phyloP scores from a whole-genome alignment of 1,284 basidiomycete genomes.

The Ustilago crameri region DNA sequence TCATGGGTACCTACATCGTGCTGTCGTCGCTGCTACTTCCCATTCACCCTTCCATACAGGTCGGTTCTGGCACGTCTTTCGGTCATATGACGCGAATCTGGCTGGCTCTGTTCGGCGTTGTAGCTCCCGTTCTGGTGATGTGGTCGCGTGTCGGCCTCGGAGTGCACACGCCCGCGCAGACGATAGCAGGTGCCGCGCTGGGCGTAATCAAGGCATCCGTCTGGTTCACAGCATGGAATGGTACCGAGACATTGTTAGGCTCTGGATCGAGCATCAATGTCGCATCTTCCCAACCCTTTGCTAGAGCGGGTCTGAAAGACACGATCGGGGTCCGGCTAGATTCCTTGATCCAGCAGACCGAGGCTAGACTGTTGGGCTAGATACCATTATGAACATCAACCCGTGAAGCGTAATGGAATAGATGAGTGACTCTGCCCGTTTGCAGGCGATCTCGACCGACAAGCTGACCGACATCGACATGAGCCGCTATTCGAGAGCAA shows the following conservation, averaged over 20 bases:
- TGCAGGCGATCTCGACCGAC: not conserved
- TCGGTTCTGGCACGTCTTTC: constrained; percentile 6
- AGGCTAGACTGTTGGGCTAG: constrained; percentile 6
- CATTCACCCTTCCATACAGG: constrained; percentile 31
- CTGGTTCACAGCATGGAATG: constrained; percentile 49
- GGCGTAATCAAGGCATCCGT: constrained; percentile 39
- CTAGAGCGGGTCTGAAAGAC: constrained; percentile 15
- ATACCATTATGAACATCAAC: not conserved
- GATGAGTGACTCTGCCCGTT: not conserved
- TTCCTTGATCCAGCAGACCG: constrained; percentile 18
- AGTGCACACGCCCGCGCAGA: constrained; percentile 46
- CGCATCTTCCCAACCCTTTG: constrained; percentile 1
- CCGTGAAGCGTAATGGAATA: not conserved
- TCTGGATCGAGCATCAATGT: not conserved
- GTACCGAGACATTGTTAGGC: constrained; percentile 15
- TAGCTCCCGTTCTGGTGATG: constrained; percentile 42
- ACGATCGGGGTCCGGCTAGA: constrained; percentile 20
- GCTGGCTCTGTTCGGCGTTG: constrained; percentile 29
- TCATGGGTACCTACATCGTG: constrained; percentile 52
- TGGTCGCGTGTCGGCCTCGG: constrained; percentile 52
- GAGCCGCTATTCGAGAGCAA: too few species aligned
- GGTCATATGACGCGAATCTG: constrained; percentile 29
- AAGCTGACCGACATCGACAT: too few species aligned
- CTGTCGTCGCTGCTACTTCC: constrained; percentile 38
- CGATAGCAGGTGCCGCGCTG: constrained; percentile 35